Evolutionary conservation across 2,329 filamentous ascomycete genomes (phyloP).

Genomic region (Claviceps sp.): DNA sequence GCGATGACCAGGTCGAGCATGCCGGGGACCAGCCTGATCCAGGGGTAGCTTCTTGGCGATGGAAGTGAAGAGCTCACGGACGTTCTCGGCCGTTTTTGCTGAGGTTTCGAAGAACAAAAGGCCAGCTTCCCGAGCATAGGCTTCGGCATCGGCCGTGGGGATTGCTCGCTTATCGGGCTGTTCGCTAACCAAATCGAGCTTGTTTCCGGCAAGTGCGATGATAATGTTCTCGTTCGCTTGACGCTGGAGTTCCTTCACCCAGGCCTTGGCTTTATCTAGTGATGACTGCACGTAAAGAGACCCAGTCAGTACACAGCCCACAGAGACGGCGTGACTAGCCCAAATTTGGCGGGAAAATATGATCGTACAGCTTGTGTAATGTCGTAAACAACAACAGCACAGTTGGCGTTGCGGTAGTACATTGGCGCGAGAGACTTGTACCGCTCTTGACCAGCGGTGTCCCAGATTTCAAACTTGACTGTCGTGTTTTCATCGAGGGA

Average conservation of each 20-base stretch:
- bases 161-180: slow-evolving; percentile 94
- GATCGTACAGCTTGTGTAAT: slow-evolving; percentile 88
- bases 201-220: slow-evolving; percentile 95
- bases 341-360: not conserved
- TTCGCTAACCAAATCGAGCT: slow-evolving; percentile 88
- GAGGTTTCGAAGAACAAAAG: slow-evolving; percentile 98
- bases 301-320: not conserved
- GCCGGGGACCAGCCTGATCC: slow-evolving; percentile 87
- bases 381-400: slow-evolving; percentile 97
- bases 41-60: slow-evolving; percentile 97
- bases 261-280: slow-evolving; percentile 96
- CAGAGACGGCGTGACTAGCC: not conserved
- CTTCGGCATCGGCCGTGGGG: slow-evolving; percentile 75
- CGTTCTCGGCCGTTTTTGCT: slow-evolving; percentile 93
- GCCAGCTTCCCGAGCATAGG: slow-evolving; percentile 85
- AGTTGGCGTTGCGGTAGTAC: slow-evolving; percentile 99
- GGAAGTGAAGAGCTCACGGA: slow-evolving; percentile 87
- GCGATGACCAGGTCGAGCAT: slow-evolving; percentile 54
- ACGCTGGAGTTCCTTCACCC: slow-evolving; percentile 97
- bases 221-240: slow-evolving; percentile 99
- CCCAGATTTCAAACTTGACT: slow-evolving; percentile 99
- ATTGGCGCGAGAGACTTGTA: slow-evolving; percentile 98
- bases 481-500: slow-evolving; percentile 96
- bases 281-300: slow-evolving; percentile 52
- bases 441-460: slow-evolving; percentile 94